phyloP scores from a whole-genome alignment of 768 basidiomycete genomes.

The Mycena belliarum region DNA sequence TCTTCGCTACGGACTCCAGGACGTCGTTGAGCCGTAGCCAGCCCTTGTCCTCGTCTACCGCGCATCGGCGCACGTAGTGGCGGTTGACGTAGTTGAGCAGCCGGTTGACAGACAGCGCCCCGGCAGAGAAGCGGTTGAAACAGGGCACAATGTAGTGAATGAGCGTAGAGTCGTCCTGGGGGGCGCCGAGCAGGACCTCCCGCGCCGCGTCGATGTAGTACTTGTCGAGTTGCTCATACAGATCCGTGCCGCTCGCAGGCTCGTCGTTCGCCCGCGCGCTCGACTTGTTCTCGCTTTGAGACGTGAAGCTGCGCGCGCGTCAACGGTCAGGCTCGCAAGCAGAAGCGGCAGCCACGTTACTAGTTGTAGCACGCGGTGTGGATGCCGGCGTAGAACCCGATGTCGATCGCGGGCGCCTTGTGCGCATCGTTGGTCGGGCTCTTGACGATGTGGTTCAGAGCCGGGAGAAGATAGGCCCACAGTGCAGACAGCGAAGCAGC shows the following conservation, averaged over 20 bases:
- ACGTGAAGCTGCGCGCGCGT: slow-evolving; percentile 44
- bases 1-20: slow-evolving; percentile 58
- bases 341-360: slow-evolving; percentile 37
- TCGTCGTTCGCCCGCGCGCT: slow-evolving; percentile 29
- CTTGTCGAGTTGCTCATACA: slow-evolving; percentile 73
- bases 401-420: slow-evolving; percentile 72
- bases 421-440: slow-evolving; percentile 58
- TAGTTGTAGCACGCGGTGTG: slow-evolving; percentile 86
- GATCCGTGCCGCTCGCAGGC: slow-evolving; percentile 58
- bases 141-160: slow-evolving; percentile 70
- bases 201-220: slow-evolving; percentile 64
- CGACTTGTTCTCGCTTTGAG: slow-evolving; percentile 52
- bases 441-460: slow-evolving; percentile 75
- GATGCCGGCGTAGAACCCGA: slow-evolving; percentile 72
- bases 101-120: slow-evolving; percentile 67
- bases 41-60: slow-evolving; percentile 75
- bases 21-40: slow-evolving; percentile 73
- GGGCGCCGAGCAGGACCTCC: slow-evolving; percentile 63
- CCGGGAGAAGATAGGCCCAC: slow-evolving; percentile 76
- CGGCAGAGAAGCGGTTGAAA: slow-evolving; percentile 70
- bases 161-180: slow-evolving; percentile 65
- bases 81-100: slow-evolving; percentile 73
- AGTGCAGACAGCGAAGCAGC: slow-evolving; percentile 69
- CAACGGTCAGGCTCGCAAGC: slow-evolving; percentile 21
- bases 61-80: slow-evolving; percentile 72